Percentiles rank a stretch among this genome's conserved stretches.
phyloP scores from a whole-genome alignment of 352 stramenopile species.

The Pythium oligandrum region DNA sequence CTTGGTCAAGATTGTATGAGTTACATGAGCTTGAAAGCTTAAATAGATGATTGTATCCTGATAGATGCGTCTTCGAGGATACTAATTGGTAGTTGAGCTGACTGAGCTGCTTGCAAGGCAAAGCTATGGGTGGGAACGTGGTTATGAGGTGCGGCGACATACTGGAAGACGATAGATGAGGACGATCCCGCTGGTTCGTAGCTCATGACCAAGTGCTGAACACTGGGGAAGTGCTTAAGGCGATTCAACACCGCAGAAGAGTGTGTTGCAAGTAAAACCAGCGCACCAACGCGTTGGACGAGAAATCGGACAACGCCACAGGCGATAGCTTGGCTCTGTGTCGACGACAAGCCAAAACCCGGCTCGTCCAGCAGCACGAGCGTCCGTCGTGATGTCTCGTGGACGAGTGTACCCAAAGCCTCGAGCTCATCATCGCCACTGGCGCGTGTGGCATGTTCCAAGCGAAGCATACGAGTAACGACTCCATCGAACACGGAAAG shows the following conservation, averaged over 20 bases:
- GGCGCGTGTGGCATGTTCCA: constrained; percentile 3
- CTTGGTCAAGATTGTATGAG: constrained; percentile 35
- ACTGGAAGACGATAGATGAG: constrained; percentile 10
- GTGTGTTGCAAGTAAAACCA: constrained; percentile 37
- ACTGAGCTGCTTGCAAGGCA: constrained; percentile 5
- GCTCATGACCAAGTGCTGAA: too few relatives aligned
- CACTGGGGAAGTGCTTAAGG: too few relatives aligned
- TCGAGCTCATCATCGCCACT: constrained; percentile 17
- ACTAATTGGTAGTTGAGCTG: not conserved
- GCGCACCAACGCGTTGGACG: constrained; percentile 19
- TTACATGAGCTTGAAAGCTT: too few relatives aligned
- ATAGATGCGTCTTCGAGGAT: constrained; percentile 2
- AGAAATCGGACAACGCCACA: constrained; percentile 23
- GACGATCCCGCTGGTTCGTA: too few relatives aligned
- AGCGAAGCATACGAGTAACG: constrained; percentile 63
- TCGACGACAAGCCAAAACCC: constrained; percentile 28
- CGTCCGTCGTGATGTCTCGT: constrained; percentile 21
- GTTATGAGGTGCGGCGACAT: not conserved
- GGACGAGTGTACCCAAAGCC: constrained; percentile 23
- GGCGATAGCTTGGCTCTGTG: constrained; percentile 23
- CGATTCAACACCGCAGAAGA: too few relatives aligned
- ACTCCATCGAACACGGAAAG: constrained; percentile 61
- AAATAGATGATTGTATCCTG: too few relatives aligned
- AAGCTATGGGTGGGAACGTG: constrained; percentile 6
- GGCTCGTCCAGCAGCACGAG: constrained; percentile 45